Evolutionary conservation across 768 basidiomycete genomes (phyloP).

Genomic region (Zangia roseola): DNA sequence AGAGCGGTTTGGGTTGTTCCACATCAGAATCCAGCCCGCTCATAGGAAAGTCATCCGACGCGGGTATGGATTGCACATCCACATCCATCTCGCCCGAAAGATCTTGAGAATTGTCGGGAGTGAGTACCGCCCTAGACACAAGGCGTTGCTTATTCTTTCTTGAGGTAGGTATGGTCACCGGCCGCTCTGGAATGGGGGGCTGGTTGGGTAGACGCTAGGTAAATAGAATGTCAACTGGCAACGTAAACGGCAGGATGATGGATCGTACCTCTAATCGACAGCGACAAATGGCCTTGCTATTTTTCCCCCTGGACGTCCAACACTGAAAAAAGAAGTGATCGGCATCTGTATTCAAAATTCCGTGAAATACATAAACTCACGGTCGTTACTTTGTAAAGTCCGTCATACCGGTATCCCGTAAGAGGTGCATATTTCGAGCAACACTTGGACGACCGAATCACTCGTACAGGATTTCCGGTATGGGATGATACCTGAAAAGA

Average conservation of each 20-base stretch:
- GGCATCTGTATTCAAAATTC: background rate
- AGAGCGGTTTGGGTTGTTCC: background rate
- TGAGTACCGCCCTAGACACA: background rate
- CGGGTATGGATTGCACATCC: background rate
- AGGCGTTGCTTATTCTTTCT: background rate
- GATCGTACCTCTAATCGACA: conserved; percentile 25
- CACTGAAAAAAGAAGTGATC: conserved; percentile 7
- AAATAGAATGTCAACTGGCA: background rate
- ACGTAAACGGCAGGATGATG: background rate
- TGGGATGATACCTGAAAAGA: conserved; percentile 18
- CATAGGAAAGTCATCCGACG: background rate
- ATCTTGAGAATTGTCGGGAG: background rate
- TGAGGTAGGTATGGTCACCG: background rate
- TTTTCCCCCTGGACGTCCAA: conserved; percentile 20
- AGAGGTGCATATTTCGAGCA: conserved; percentile 27
- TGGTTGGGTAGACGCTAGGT: conserved; percentile 27
- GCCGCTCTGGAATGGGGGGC: conserved; percentile 20
- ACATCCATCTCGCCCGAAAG: background rate
- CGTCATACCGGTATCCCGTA: conserved; percentile 30
- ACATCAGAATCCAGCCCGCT: background rate
- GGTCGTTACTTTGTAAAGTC: conserved; percentile 24
- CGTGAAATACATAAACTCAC: conserved; percentile 10
- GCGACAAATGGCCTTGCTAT: conserved; percentile 22
- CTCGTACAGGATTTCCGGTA: conserved; percentile 22
- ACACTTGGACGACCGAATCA: conserved; percentile 22